These are phyloP conservation scores for Penicillium sclerotigenum DNA, from an alignment of 2,329 filamentous ascomycete genomes.

Conservation along the genomic window DNA sequence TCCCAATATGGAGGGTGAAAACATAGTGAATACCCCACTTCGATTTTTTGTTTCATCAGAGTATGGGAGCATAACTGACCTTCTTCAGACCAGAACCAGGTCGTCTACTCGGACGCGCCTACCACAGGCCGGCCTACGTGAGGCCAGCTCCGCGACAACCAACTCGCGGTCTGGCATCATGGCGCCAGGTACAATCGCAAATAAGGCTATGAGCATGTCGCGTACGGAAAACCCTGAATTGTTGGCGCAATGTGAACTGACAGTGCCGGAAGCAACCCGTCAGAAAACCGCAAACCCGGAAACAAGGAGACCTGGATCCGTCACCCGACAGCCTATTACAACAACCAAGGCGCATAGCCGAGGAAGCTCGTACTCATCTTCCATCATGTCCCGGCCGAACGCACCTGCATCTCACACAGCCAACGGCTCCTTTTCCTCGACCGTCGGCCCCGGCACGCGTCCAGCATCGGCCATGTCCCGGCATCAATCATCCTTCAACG, in stretches of 20 bases:
- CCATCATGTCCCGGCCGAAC: conserved; percentile 37
- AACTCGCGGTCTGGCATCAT: conserved; percentile 52
- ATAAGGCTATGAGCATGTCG: conserved; percentile 49
- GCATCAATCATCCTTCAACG: conserved; percentile 53
- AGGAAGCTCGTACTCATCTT: conserved; percentile 36
- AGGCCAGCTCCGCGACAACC: conserved; percentile 51
- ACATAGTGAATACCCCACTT: conserved; percentile 25
- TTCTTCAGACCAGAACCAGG: conserved; percentile 27
- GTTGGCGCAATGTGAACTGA: conserved; percentile 9
- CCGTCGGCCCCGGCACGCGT: conserved; percentile 54
- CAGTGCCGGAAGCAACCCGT: conserved; percentile 46
- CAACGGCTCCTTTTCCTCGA: conserved; percentile 55
- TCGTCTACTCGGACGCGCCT: conserved; percentile 30
- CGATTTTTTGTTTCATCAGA: background rate
- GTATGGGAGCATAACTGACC: background rate
- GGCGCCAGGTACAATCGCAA: conserved; percentile 44
- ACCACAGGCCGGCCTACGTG: conserved; percentile 42
- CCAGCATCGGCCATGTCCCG: conserved; percentile 47
- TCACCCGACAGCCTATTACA: conserved; percentile 36
- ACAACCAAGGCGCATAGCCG: conserved; percentile 43
- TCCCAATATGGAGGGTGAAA: conserved; percentile 35
- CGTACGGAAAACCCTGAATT: conserved; percentile 23
- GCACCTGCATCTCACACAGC: conserved; percentile 46
- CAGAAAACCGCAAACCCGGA: conserved; percentile 52
- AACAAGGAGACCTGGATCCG: conserved; percentile 28